Conservation (phyloP, 495 filamentous ascomycete genomes). For the Cryomyces minteri region DNA sequence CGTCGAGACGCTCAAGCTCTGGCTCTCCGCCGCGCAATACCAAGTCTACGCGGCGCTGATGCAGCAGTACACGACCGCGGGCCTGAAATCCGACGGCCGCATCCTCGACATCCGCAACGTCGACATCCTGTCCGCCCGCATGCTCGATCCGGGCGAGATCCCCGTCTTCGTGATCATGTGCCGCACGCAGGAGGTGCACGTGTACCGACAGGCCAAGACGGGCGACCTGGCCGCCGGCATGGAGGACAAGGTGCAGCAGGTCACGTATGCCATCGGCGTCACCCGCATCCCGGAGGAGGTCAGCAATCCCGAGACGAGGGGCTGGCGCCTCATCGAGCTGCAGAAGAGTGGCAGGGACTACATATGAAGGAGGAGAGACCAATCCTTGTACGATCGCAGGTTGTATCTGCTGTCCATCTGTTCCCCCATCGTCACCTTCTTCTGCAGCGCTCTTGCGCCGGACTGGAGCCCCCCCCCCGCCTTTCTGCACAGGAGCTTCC, state of each 20-base stretch:
- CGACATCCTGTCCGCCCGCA: constrained; percentile 74
- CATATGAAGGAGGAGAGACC: neutral
- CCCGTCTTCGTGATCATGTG: constrained; percentile 95
- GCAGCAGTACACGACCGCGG: constrained; percentile 84
- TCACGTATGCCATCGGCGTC: constrained; percentile 94
- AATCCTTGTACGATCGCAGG: too few relatives aligned
- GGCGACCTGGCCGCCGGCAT: constrained; percentile 85
- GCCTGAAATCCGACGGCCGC: constrained; percentile 81
- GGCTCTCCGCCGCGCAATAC: constrained; percentile 90
- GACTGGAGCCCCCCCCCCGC: too few relatives aligned
- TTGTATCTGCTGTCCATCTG: too few relatives aligned
- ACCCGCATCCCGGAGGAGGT: constrained; percentile 89
- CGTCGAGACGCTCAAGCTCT: constrained; percentile 71
- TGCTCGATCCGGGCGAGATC: constrained; percentile 92
- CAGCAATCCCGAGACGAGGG: constrained; percentile 86
- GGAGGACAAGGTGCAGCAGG: constrained; percentile 95
- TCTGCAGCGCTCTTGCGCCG: too few relatives aligned
- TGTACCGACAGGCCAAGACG: constrained; percentile 82
- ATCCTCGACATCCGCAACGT: constrained; percentile 91
- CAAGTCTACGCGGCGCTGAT: constrained; percentile 85
- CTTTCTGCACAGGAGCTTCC: too few relatives aligned
- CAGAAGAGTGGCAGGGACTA: constrained; percentile 97
- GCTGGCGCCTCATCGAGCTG: constrained; percentile 93
- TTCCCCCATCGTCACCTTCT: too few relatives aligned
- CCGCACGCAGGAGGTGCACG: constrained; percentile 94